A percentile compares a stretch with the other conserved stretches of the same genome.
These are phyloP conservation scores for Fraxinus excelsior DNA, from an alignment of 257 asterid genomes.

Conservation along the genomic window DNA sequence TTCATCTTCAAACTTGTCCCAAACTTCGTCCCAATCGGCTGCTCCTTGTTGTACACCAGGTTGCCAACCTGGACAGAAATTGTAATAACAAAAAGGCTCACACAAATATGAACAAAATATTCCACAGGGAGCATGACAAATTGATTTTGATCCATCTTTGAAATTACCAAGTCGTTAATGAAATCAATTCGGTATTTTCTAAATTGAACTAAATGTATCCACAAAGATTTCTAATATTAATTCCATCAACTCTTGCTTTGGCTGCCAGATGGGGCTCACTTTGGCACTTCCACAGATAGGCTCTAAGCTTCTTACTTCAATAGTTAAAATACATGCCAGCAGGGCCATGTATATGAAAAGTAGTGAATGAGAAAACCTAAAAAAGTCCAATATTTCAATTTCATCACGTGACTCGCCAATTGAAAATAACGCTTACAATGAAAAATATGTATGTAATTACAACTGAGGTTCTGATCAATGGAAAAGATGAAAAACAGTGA, in stretches of 20 bases:
- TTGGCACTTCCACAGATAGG: constrained; percentile 1
- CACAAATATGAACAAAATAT: constrained; percentile 20
- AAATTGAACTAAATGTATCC: not conserved
- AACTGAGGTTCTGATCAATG: not conserved
- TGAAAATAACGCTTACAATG: not conserved
- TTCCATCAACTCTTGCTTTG: not conserved
- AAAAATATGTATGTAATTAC: not conserved
- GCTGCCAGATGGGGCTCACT: not conserved
- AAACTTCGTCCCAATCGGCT: constrained; percentile 96
- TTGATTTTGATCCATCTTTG: constrained; percentile 33
- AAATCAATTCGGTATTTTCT: not conserved
- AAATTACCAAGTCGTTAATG: not conserved
- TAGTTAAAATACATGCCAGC: not conserved
- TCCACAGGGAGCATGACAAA: constrained; percentile 18
- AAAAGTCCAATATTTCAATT: not conserved
- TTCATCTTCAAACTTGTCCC: constrained; percentile 97
- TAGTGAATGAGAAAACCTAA: not conserved
- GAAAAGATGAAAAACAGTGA: not conserved
- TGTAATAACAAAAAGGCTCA: constrained; percentile 20
- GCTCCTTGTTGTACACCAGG: constrained; percentile 84
- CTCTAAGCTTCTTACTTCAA: not conserved
- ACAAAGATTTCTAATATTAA: not conserved
- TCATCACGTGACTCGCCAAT: not conserved
- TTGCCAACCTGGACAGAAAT: constrained; percentile 81
- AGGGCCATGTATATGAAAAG: not conserved